phyloP scores from a whole-genome alignment of 2,329 filamentous ascomycete genomes.

The Ascochyta viciae-villosae region DNA sequence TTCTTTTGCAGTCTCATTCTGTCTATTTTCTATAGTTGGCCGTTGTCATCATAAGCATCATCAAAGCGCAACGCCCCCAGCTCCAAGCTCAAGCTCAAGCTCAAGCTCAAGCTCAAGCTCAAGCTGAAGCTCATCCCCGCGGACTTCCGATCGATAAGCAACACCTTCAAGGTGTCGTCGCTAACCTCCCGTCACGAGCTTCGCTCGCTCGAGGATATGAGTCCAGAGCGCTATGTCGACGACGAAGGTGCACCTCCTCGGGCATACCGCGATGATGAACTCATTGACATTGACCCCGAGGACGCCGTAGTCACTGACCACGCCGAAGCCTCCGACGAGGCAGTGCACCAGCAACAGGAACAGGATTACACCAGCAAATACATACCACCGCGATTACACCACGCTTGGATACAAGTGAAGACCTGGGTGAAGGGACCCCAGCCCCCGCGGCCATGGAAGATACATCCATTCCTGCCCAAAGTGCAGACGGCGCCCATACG shows the following conservation, averaged over 20 bases:
- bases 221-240: constrained; percentile 26
- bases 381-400: constrained; percentile 62
- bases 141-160: constrained; percentile 26
- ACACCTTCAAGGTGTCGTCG: constrained; percentile 31
- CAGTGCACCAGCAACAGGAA: constrained; percentile 28
- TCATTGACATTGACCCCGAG: constrained; percentile 32
- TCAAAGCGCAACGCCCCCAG: neutral
- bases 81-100: neutral
- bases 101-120: too few relatives aligned
- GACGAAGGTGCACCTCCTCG: constrained; percentile 39
- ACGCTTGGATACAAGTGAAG: constrained; percentile 46
- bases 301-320: constrained; percentile 35
- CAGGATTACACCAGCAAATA: constrained; percentile 38
- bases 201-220: constrained; percentile 36
- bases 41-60: neutral
- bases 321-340: constrained; percentile 42
- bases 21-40: neutral
- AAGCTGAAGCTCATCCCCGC: neutral
- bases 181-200: constrained; percentile 45
- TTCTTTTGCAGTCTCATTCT: neutral
- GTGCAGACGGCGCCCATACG: constrained; percentile 72
- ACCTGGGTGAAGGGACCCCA: constrained; percentile 59
- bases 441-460: constrained; percentile 57
- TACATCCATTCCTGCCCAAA: constrained; percentile 64
- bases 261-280: constrained; percentile 43